Evolutionary conservation across 2,329 filamentous ascomycete species (phyloP).

Genomic region (Penicillium sp.): DNA sequence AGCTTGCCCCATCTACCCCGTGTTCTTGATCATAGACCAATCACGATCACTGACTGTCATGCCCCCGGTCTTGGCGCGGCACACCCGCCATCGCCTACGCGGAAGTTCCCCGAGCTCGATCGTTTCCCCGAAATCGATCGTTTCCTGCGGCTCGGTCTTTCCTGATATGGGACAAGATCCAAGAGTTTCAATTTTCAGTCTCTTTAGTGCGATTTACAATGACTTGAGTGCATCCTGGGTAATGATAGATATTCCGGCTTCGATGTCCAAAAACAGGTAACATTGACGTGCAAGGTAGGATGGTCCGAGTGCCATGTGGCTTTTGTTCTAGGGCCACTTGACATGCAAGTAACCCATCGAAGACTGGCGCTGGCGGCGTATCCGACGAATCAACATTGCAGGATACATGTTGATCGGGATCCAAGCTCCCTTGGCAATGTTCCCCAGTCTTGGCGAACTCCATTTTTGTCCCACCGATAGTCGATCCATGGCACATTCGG

Average conservation of each 20-base stretch:
- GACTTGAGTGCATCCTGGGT: background rate
- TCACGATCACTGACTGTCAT: background rate
- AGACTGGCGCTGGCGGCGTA: background rate
- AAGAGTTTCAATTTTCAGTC: no score
- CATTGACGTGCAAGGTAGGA: background rate
- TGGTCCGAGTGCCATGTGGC: background rate
- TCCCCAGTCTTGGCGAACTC: conserved; percentile 14
- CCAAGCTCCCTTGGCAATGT: conserved; percentile 22
- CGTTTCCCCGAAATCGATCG: background rate
- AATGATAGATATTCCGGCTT: background rate
- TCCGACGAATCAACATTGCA: background rate
- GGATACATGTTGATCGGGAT: background rate
- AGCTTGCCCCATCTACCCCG: background rate
- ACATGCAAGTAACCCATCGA: background rate
- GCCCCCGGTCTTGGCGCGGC: background rate
- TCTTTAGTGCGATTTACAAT: background rate
- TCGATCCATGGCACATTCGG: conserved; percentile 2
- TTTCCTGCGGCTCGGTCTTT: no score
- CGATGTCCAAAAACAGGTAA: background rate
- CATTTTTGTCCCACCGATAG: conserved; percentile 10
- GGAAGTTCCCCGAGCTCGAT: background rate
- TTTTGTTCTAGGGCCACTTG: background rate
- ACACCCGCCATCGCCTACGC: background rate
- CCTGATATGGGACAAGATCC: no score
- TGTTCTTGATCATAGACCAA: background rate